Evolutionary conservation across 2,329 filamentous ascomycete genomes (phyloP).

Genomic region (Sporothrix phasma): DNA sequence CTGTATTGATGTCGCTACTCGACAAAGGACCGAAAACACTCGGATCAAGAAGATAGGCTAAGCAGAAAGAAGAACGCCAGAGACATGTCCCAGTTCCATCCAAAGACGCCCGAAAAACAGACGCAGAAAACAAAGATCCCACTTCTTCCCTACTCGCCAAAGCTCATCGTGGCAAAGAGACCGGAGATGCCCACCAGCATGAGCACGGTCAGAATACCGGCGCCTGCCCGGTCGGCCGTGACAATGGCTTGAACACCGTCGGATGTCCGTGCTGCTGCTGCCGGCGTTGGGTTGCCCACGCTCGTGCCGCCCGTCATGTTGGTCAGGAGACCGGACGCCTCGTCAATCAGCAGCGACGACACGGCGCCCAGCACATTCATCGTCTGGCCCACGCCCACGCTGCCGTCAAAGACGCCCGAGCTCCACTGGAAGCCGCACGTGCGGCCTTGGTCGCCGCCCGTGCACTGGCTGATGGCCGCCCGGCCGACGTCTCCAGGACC

Average conservation of each 20-base stretch:
- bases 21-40: neutral
- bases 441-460: constrained; percentile 31
- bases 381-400: constrained; percentile 44
- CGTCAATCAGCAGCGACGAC: constrained; percentile 33
- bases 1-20: neutral
- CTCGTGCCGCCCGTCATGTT: constrained; percentile 41
- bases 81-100: neutral
- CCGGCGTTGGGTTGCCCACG: constrained; percentile 38
- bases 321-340: constrained; percentile 28
- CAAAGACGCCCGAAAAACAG: neutral
- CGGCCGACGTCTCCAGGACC: constrained; percentile 37
- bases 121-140: neutral
- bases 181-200: constrained; percentile 33
- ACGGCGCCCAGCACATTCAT: constrained; percentile 45
- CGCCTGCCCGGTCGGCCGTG: constrained; percentile 57
- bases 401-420: constrained; percentile 36
- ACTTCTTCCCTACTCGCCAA: constrained; percentile 12
- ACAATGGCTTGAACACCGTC: constrained; percentile 28
- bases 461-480: constrained; percentile 41
- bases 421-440: constrained; percentile 47
- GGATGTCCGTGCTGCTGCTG: constrained; percentile 25
- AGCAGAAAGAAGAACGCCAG: neutral
- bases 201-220: constrained; percentile 52
- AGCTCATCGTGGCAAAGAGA: constrained; percentile 29
- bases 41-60: neutral